A percentile compares a stretch with the other conserved stretches of the same genome.
Conservation (phyloP, 2,329 filamentous ascomycete genomes). For the Diaporthe sp. region DNA sequence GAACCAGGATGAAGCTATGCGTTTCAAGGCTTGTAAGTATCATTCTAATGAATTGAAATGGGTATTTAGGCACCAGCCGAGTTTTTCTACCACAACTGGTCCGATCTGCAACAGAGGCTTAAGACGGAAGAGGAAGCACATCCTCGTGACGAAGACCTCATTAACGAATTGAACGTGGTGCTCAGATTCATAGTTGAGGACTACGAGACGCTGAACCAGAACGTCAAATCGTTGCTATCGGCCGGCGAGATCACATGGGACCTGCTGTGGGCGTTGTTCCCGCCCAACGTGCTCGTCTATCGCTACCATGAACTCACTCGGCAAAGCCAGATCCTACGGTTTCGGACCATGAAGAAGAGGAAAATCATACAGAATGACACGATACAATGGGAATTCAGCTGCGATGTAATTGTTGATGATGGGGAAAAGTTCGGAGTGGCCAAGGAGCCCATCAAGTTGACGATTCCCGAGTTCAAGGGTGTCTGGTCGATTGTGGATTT, state of each 20-base stretch:
- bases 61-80: background rate
- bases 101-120: background rate
- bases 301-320: background rate
- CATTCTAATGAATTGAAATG: background rate
- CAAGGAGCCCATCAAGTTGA: background rate
- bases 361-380: background rate
- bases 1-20: accelerated
- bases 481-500: background rate
- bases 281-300: background rate
- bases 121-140: background rate
- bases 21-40: background rate
- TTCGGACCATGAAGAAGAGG: background rate
- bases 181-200: background rate
- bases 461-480: background rate
- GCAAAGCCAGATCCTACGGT: background rate
- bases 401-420: background rate
- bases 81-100: background rate
- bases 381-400: background rate
- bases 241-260: background rate
- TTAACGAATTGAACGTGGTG: background rate
- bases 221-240: background rate
- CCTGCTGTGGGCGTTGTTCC: background rate
- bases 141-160: background rate
- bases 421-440: background rate
- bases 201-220: background rate